A percentile compares a stretch with the other conserved stretches of the same genome.
These are phyloP conservation scores for Pholiota conissans DNA, from an alignment of 768 basidiomycete genomes.

Conservation along the genomic window DNA sequence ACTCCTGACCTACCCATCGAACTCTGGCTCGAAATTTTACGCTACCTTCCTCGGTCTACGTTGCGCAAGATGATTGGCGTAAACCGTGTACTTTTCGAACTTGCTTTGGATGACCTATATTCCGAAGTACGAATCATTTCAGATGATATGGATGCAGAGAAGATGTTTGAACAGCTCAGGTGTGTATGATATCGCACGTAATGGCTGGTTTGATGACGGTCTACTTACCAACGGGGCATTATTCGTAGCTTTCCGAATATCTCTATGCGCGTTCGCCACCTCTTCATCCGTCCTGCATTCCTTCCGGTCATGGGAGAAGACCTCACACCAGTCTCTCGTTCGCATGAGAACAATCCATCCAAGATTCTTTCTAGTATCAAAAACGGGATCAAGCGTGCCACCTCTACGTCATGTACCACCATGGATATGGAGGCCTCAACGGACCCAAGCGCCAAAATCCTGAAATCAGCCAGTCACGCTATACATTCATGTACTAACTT, in stretches of 20 bases:
- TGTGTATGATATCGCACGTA: conserved; percentile 11
- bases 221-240: too few relatives aligned
- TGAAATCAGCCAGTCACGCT: conserved; percentile 6
- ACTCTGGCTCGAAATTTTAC: conserved; percentile 25
- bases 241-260: conserved; percentile 13
- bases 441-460: conserved; percentile 5
- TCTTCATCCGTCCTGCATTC: conserved; percentile 25
- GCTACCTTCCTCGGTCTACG: conserved; percentile 19
- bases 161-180: conserved; percentile 21
- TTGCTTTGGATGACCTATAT: conserved; percentile 29
- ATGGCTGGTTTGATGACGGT: too few relatives aligned
- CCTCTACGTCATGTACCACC: not conserved
- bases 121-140: conserved; percentile 22
- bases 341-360: not conserved
- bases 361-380: not conserved
- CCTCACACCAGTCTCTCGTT: too few relatives aligned
- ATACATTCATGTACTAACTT: conserved; percentile 15
- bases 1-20: conserved; percentile 21
- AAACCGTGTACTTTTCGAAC: conserved; percentile 27
- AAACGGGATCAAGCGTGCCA: not conserved
- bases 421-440: not conserved
- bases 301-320: conserved; percentile 13
- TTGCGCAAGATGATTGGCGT: conserved; percentile 25
- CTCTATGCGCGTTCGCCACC: conserved; percentile 18
- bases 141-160: conserved; percentile 15